These are phyloP conservation scores for Aspergillus sergii DNA, from an alignment of 2,329 filamentous ascomycete genomes.

Conservation along the genomic window DNA sequence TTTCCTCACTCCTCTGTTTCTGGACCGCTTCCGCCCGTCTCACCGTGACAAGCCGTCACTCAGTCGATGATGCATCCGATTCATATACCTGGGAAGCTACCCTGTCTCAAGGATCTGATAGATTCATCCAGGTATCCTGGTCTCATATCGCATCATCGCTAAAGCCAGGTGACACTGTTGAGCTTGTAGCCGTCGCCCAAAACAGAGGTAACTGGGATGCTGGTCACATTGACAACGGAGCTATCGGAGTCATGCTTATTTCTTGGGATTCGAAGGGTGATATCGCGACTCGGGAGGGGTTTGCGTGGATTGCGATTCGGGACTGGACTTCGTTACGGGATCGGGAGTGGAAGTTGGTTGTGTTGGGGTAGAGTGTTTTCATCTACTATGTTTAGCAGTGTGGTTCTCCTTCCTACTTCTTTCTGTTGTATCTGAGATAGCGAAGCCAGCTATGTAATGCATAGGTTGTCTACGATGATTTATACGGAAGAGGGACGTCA, in stretches of 20 bases:
- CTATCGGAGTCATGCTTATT: neutral
- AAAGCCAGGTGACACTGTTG: neutral
- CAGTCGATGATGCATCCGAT: neutral
- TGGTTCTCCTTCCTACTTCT: too few relatives aligned
- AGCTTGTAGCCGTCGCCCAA: neutral
- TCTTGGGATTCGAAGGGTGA: neutral
- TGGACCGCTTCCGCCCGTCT: neutral
- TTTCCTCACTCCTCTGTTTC: neutral
- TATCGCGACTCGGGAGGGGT: neutral
- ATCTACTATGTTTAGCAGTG: too few relatives aligned
- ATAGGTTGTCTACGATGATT: too few relatives aligned
- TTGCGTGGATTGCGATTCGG: slow-evolving; percentile 1
- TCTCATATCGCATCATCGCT: neutral
- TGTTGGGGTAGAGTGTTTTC: neutral
- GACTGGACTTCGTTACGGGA: neutral
- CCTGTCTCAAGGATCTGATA: neutral
- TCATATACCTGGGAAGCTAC: neutral
- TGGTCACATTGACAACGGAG: neutral
- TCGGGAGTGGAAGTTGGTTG: neutral
- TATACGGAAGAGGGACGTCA: too few relatives aligned
- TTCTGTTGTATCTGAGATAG: too few relatives aligned
- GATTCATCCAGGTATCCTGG: neutral
- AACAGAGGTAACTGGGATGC: neutral
- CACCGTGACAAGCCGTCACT: neutral
- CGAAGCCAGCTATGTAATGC: too few relatives aligned